A percentile compares a stretch with the other conserved stretches of the same genome.
Conservation (phyloP, 2,329 filamentous ascomycete genomes). For the Cordyceps pruinosa region DNA sequence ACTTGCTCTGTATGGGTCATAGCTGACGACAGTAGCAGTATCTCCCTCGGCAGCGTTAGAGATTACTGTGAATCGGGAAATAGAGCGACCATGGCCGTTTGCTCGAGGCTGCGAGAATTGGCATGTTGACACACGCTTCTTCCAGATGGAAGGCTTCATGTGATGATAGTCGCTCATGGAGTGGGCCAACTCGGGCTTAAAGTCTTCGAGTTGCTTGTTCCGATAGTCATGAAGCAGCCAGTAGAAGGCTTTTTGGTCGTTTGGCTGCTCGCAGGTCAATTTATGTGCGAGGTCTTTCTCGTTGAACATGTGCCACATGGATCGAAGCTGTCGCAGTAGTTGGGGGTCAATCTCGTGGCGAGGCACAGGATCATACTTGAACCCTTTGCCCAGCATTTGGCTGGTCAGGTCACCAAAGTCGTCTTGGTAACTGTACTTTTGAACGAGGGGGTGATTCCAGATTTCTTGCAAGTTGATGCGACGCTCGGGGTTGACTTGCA, state of each 20-base stretch:
- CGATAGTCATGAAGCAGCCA: constrained; percentile 75
- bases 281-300: constrained; percentile 64
- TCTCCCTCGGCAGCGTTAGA: constrained; percentile 52
- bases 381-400: constrained; percentile 55
- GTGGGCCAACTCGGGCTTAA: constrained; percentile 70
- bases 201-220: constrained; percentile 81
- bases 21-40: constrained; percentile 52
- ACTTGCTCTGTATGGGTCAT: constrained; percentile 77
- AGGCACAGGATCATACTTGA: constrained; percentile 50
- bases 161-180: constrained; percentile 91
- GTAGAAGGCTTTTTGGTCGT: constrained; percentile 93
- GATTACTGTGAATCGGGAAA: constrained; percentile 59
- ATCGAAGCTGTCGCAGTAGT: constrained; percentile 76
- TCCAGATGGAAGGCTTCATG: constrained; percentile 51
- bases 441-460: constrained; percentile 80
- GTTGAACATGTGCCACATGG: constrained; percentile 82
- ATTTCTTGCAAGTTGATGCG: constrained; percentile 76
- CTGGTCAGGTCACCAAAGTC: constrained; percentile 50
- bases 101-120: constrained; percentile 45
- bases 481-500: constrained; percentile 68
- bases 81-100: constrained; percentile 44
- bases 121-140: constrained; percentile 54
- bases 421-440: constrained; percentile 73
- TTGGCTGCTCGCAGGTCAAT: constrained; percentile 61
- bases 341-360: constrained; percentile 69